Evolutionary conservation across 2,329 filamentous ascomycete genomes (phyloP).

Genomic region (Biscogniauxia sp.): DNA sequence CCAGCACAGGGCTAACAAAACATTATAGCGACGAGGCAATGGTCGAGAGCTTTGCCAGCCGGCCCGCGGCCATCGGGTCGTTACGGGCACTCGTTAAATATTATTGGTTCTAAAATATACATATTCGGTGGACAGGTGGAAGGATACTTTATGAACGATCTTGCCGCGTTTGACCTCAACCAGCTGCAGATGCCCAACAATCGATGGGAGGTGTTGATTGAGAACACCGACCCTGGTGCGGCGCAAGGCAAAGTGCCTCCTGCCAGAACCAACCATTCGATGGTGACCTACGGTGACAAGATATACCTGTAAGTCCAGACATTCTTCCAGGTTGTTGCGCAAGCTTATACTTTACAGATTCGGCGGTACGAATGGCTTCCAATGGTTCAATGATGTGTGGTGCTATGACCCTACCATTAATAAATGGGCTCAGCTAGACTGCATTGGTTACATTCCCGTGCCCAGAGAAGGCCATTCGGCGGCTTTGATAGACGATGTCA

Average conservation of each 20-base stretch:
- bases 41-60: conserved; percentile 89
- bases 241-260: conserved; percentile 70
- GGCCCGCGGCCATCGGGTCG: conserved; percentile 83
- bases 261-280: conserved; percentile 89
- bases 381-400: conserved; percentile 99
- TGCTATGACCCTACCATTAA: conserved; percentile 84
- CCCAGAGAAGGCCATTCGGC: conserved; percentile 93
- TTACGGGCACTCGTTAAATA: conserved; percentile 95
- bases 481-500: conserved; percentile 91
- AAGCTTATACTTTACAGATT: conserved; percentile 57
- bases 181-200: conserved; percentile 88
- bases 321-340: conserved; percentile 1
- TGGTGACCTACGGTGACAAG: conserved; percentile 89
- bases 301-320: conserved; percentile 74
- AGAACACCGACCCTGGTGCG: conserved; percentile 63
- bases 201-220: conserved; percentile 89
- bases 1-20: conserved; percentile 5
- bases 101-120: conserved; percentile 93
- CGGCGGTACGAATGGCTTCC: conserved; percentile 90
- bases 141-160: conserved; percentile 96
- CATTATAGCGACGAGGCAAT: conserved; percentile 82
- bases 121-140: conserved; percentile 98
- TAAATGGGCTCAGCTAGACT: conserved; percentile 84
- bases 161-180: conserved; percentile 93
- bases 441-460: conserved; percentile 94